Conservation (phyloP, 2,329 filamentous ascomycete species). For the Fusarium globosum region DNA sequence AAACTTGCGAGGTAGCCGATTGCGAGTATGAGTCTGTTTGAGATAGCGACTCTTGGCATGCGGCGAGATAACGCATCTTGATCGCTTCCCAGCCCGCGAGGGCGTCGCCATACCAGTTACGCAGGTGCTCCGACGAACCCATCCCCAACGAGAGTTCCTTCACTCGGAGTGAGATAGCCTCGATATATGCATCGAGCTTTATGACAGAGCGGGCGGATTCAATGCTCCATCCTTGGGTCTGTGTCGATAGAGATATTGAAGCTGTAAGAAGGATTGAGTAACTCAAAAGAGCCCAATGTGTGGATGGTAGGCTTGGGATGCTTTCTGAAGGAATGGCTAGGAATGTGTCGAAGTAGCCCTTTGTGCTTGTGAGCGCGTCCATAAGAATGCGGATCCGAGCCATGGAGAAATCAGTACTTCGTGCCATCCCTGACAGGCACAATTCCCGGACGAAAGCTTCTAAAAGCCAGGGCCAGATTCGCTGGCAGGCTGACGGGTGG, state of each 20-base stretch:
- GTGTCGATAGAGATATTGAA: not conserved
- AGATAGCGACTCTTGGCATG: not conserved
- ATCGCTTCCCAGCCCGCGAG: not conserved
- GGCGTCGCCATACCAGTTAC: not conserved
- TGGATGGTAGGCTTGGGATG: not conserved
- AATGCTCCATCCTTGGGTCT: not conserved
- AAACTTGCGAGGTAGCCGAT: not conserved
- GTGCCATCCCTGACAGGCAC: not conserved
- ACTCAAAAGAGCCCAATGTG: not conserved
- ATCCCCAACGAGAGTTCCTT: not conserved
- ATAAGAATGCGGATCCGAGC: not conserved
- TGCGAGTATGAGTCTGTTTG: not conserved
- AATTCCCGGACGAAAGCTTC: not conserved
- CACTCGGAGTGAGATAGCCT: not conserved
- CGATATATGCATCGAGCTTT: not conserved
- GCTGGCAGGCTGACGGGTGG: not conserved
- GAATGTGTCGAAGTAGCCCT: not conserved
- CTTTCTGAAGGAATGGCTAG: not conserved
- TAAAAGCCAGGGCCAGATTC: not conserved
- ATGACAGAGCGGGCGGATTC: not conserved
- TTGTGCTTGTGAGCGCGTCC: not conserved
- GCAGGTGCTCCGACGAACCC: not conserved
- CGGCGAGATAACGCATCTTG: not conserved
- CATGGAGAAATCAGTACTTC: not conserved
- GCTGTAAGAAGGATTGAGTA: not conserved